Percentiles rank a stretch among this genome's conserved stretches.
phyloP scores from a whole-genome alignment of 179 eudicot species.

The Nepenthes alata region DNA sequence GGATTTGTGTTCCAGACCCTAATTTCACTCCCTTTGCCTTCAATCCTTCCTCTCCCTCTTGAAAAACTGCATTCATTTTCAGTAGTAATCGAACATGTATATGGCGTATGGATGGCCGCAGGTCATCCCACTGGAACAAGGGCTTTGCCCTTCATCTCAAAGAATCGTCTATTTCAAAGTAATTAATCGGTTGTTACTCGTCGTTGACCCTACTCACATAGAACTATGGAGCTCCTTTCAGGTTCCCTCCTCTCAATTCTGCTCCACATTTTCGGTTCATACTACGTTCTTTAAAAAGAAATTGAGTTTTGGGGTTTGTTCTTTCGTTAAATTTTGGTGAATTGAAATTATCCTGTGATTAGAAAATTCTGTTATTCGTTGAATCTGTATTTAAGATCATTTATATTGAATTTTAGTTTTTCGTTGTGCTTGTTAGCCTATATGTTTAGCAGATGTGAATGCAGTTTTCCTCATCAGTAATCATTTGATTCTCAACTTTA shows the following conservation, averaged over 20 bases:
- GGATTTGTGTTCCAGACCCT: slow-evolving; percentile 11
- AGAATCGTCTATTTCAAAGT: slow-evolving; percentile 56
- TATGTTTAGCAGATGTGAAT: too few relatives aligned
- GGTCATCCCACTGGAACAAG: slow-evolving; percentile 79
- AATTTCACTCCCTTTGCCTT: slow-evolving; percentile 3
- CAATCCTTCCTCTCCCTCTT: not conserved
- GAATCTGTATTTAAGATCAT: not conserved
- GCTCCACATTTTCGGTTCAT: not conserved
- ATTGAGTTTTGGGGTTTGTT: not conserved
- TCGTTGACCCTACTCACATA: slow-evolving; percentile 70
- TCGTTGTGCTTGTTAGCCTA: too few relatives aligned
- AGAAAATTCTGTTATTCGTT: not conserved
- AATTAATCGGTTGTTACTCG: slow-evolving; percentile 53
- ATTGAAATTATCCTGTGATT: not conserved
- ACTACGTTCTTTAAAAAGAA: not conserved
- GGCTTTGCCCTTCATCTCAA: slow-evolving; percentile 42
- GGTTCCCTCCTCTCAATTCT: slow-evolving; percentile 20
- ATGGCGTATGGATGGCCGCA: slow-evolving; percentile 99
- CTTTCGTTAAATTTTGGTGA: not conserved
- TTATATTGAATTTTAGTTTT: too few relatives aligned
- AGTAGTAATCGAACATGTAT: slow-evolving; percentile 52
- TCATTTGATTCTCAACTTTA: too few relatives aligned
- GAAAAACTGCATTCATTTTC: not conserved
- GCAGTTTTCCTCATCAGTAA: too few relatives aligned
- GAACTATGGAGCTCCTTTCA: slow-evolving; percentile 86